These are phyloP conservation scores for Salix brachista DNA, from an alignment of 345 rosid species.

Conservation along the genomic window DNA sequence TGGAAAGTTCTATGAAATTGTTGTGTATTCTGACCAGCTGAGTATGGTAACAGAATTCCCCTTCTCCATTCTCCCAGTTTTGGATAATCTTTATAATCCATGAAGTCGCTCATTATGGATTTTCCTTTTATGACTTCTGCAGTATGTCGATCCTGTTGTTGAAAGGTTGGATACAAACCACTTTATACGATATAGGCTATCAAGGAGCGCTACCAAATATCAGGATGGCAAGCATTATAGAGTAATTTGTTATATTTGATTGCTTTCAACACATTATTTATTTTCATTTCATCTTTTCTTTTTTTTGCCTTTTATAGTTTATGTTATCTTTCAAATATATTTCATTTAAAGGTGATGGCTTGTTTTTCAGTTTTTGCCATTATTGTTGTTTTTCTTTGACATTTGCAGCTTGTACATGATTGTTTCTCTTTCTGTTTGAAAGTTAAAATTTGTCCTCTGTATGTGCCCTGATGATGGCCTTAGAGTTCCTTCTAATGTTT, in stretches of 20 bases:
- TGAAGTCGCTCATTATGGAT: constrained; percentile 1
- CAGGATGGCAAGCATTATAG: constrained; percentile 85
- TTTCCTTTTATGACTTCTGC: constrained; percentile 25
- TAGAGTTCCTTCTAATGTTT: background rate
- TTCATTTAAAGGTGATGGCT: background rate
- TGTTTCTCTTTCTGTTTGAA: background rate
- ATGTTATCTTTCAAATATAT: background rate
- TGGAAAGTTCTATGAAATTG: constrained; percentile 71
- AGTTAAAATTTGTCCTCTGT: background rate
- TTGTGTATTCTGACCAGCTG: constrained; percentile 79
- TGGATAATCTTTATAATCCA: background rate
- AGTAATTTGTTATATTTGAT: constrained; percentile 43
- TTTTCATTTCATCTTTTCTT: background rate
- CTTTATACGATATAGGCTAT: constrained; percentile 60
- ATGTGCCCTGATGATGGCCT: background rate
- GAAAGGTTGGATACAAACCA: constrained; percentile 80
- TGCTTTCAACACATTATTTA: background rate
- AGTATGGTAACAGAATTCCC: constrained; percentile 53
- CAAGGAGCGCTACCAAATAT: constrained; percentile 83
- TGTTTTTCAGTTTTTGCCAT: background rate
- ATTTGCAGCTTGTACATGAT: background rate
- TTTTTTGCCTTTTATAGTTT: background rate
- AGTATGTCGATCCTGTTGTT: constrained; percentile 80
- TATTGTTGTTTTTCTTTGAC: background rate
- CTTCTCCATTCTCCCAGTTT: background rate